These are phyloP conservation scores for Leucaena leucocephala DNA, from an alignment of 306 rosid genomes.

Conservation along the genomic window DNA sequence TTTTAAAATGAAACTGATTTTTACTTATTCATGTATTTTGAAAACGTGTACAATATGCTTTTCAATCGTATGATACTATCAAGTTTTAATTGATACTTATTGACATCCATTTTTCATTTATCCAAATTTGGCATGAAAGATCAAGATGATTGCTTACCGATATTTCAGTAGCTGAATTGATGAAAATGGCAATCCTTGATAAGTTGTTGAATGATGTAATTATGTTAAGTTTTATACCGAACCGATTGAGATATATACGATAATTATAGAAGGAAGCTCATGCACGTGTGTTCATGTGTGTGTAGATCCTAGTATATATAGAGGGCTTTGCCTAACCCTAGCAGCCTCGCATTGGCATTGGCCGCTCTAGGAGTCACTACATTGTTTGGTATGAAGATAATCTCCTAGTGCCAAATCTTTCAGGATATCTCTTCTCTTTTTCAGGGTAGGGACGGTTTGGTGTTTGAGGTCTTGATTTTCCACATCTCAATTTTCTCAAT, in stretches of 20 bases:
- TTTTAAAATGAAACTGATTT: slow-evolving; percentile 14
- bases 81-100: slow-evolving; percentile 23
- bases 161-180: slow-evolving; percentile 11
- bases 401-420: slow-evolving; percentile 16
- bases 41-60: slow-evolving; percentile 6
- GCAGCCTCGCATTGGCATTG: slow-evolving; percentile 20
- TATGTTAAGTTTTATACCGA: slow-evolving; percentile 13
- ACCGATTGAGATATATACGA: slow-evolving; percentile 12
- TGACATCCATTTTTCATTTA: slow-evolving; percentile 17
- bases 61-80: slow-evolving; percentile 28
- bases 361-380: slow-evolving; percentile 31
- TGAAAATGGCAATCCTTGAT: slow-evolving; percentile 31
- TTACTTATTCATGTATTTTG: slow-evolving; percentile 27
- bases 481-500: slow-evolving; percentile 25
- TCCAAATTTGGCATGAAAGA: slow-evolving; percentile 23
- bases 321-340: slow-evolving; percentile 7
- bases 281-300: not conserved
- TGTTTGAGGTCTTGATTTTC: slow-evolving; percentile 30
- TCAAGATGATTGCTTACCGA: slow-evolving; percentile 17
- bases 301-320: slow-evolving; percentile 11
- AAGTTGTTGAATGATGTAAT: not conserved
- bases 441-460: slow-evolving; percentile 19
- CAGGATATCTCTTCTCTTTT: slow-evolving; percentile 16
- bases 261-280: slow-evolving; percentile 13
- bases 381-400: slow-evolving; percentile 25